Evolutionary conservation across 2,329 filamentous ascomycete genomes (phyloP), one percentile per base, ranked within the genome.

Genomic region (Xylariales sp.): DNA sequence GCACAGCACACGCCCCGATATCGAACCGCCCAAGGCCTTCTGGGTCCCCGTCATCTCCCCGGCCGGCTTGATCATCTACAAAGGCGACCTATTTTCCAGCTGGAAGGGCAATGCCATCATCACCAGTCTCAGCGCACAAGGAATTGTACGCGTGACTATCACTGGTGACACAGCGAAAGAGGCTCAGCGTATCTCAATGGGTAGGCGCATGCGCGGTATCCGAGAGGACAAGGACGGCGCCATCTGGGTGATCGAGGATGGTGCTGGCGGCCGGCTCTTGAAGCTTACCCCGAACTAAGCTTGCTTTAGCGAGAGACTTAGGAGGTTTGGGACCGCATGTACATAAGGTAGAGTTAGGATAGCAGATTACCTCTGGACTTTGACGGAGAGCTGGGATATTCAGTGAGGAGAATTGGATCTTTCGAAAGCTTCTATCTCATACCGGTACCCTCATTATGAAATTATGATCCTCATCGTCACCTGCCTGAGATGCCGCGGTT

Each of bases 21-120:
- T 63, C 30, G 28, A 43, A 28, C 8, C 64, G 39, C 64, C 64
- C 59, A 67, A 63, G 54, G 65, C 60, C 60, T 67, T 68, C 65
- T 64, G 65, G 65, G 65, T 68, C 50, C 65, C 65, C 56, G 65
- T 68, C 61, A 68, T 68, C 65, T 64, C 65, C 28, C 60, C 65
- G 28, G 60, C 65, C 23, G 60, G 61, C 61, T 48, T 68, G 65
- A 64, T 68, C 56, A 68, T 68, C 56, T 68, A 68, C 45, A 64
- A 68, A 59, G 64, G 64, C 54, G 43, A 52, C 49, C 49, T 67
- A 34, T 67, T 67, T 50, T 18, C 64, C 39, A 64, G 50, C 61
- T 68, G 65, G 65, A 68, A 45, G 45, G 65, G 65, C 50, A 68
- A 64, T 57, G 65, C 64, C 64, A 54, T 67, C 32, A 63, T 67